These are phyloP conservation scores for Boletellus sp. DNA, from an alignment of 1,284 basidiomycete species.

Conservation along the genomic window DNA sequence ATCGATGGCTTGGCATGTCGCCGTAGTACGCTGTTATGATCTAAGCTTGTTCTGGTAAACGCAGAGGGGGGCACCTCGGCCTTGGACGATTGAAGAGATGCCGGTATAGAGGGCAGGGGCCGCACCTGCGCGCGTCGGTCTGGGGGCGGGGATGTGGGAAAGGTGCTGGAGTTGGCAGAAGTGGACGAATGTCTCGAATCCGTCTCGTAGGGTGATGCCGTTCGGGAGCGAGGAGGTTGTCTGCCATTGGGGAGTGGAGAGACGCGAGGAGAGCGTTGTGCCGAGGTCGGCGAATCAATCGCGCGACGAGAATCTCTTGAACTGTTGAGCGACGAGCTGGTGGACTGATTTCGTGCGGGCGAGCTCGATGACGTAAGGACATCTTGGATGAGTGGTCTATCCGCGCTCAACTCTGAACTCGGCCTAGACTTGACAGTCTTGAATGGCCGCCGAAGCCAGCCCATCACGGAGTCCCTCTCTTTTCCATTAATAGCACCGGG, in stretches of 20 bases:
- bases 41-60: conserved; percentile 12
- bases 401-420: conserved; percentile 18
- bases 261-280: conserved; percentile 6
- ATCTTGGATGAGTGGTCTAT: conserved; percentile 13
- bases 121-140: conserved; percentile 15
- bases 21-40: conserved; percentile 11
- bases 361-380: conserved; percentile 16
- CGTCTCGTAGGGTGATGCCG: conserved; percentile 8
- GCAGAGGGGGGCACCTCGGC: conserved; percentile 7
- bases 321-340: conserved; percentile 19
- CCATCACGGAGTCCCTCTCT: conserved; percentile 41
- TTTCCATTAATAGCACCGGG: conserved; percentile 33
- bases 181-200: conserved; percentile 25
- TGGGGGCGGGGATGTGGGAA: conserved; percentile 14
- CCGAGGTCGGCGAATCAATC: conserved; percentile 22
- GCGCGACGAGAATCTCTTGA: conserved; percentile 25
- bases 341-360: conserved; percentile 26
- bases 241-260: conserved; percentile 16
- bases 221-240: conserved; percentile 16
- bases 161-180: conserved; percentile 25
- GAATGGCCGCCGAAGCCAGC: conserved; percentile 56
- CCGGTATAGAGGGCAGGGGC: conserved; percentile 27
- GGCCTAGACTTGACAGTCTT: conserved; percentile 27
- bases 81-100: conserved; percentile 25
- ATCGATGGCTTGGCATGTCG: conserved; percentile 6